Conservation (phyloP, 2,329 filamentous ascomycete species). For the Exophiala oligosperma region DNA sequence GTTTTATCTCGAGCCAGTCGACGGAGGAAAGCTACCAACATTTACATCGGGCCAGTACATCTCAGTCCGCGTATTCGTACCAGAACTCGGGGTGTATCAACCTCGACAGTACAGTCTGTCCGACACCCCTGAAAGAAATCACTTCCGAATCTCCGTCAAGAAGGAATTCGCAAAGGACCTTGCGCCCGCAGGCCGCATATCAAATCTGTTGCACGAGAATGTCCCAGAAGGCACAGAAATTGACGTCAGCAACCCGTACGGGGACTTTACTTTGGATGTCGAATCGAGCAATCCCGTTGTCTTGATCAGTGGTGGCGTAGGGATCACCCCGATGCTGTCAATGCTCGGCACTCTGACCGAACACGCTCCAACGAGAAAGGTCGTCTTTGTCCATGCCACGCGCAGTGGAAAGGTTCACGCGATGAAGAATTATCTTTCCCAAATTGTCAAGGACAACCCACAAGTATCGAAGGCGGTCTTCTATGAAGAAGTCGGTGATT, state of each 20-base stretch:
- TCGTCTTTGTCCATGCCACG: slow-evolving; percentile 29
- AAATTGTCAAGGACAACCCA: slow-evolving; percentile 19
- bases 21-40: slow-evolving; percentile 59
- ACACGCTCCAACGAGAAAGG: slow-evolving; percentile 11
- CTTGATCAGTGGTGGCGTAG: slow-evolving; percentile 62
- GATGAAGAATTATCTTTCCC: slow-evolving; percentile 25
- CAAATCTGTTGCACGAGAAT: slow-evolving; percentile 66
- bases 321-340: slow-evolving; percentile 60
- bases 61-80: slow-evolving; percentile 61
- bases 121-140: slow-evolving; percentile 46
- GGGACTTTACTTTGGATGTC: slow-evolving; percentile 59
- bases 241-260: slow-evolving; percentile 64
- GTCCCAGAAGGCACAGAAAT: slow-evolving; percentile 63
- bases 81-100: slow-evolving; percentile 62
- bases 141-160: slow-evolving; percentile 73
- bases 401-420: slow-evolving; percentile 25
- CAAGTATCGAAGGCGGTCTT: slow-evolving; percentile 14
- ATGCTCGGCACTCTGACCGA: slow-evolving; percentile 44
- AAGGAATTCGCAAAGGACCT: slow-evolving; percentile 57
- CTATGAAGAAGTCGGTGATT: slow-evolving; percentile 30
- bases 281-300: slow-evolving; percentile 50
- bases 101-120: slow-evolving; percentile 72
- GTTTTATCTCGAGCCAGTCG: slow-evolving; percentile 67
- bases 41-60: slow-evolving; percentile 74
- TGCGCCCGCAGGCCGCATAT: slow-evolving; percentile 56